phyloP scores from a whole-genome alignment of 1,139 yeast species.

The Geotrichum citri-aurantii region DNA sequence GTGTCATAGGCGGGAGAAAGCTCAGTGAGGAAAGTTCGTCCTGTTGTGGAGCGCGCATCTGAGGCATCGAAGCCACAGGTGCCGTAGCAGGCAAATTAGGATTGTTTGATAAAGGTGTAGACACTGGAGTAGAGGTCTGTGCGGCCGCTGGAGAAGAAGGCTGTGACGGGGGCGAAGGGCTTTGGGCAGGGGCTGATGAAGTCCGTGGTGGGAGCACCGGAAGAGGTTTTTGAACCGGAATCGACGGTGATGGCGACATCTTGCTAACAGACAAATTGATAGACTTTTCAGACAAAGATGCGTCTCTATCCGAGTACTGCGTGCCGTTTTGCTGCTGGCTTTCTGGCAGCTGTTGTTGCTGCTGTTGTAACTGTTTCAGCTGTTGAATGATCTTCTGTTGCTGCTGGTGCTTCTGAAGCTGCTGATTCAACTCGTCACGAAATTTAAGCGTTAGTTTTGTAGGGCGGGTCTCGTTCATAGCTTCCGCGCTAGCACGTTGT shows the following conservation, averaged over 20 bases:
- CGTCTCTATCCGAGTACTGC: background rate
- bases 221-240: background rate
- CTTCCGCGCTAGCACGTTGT: background rate
- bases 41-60: background rate
- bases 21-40: background rate
- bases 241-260: background rate
- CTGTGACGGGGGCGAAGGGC: background rate
- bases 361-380: background rate
- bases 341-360: background rate
- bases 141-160: background rate
- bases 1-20: constrained; percentile 10
- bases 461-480: background rate
- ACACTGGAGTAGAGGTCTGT: background rate
- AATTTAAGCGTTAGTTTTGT: background rate
- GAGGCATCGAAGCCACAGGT: background rate
- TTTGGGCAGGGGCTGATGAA: background rate
- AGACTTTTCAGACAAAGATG: background rate
- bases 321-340: background rate
- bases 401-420: background rate
- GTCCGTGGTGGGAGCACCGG: background rate
- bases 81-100: background rate
- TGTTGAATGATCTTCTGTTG: background rate
- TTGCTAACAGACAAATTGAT: background rate
- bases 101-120: background rate
- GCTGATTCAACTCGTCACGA: background rate